These are phyloP conservation scores for Paraphaeosphaeria sporulosa DNA, from an alignment of 2,329 filamentous ascomycete species.

Conservation along the genomic window DNA sequence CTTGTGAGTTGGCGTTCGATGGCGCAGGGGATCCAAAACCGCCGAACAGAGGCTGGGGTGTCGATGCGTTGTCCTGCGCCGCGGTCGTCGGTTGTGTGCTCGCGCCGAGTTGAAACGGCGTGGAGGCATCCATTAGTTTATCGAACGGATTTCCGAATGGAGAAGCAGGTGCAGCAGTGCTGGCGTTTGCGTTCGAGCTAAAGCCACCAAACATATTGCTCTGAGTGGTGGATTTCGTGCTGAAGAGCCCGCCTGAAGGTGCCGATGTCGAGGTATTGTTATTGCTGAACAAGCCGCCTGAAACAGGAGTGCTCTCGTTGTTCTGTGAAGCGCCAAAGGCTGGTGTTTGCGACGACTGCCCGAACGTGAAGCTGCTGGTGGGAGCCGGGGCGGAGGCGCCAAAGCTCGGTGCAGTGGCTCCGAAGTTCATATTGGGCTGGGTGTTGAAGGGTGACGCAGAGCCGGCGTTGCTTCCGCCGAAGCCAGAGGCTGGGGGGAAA, in stretches of 20 bases:
- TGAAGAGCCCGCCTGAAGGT: slow-evolving; percentile 24
- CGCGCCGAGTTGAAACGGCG: slow-evolving; percentile 10
- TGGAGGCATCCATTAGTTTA: slow-evolving; percentile 16
- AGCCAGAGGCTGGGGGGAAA: slow-evolving; percentile 33
- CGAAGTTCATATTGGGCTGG: slow-evolving; percentile 40
- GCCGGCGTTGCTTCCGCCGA: slow-evolving; percentile 28
- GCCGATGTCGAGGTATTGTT: slow-evolving; percentile 25
- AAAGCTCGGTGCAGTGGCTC: slow-evolving; percentile 30
- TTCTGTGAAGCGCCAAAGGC: slow-evolving; percentile 7
- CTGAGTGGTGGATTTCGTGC: slow-evolving; percentile 25
- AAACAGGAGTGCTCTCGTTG: neutral
- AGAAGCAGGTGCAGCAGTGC: neutral
- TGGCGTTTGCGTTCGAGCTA: slow-evolving; percentile 21
- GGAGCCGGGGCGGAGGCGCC: slow-evolving; percentile 21
- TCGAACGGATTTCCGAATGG: slow-evolving; percentile 1
- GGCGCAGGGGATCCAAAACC: slow-evolving; percentile 8
- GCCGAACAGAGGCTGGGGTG: slow-evolving; percentile 20
- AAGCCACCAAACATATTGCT: slow-evolving; percentile 23
- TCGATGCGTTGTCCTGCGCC: slow-evolving; percentile 9
- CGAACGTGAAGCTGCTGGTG: slow-evolving; percentile 6
- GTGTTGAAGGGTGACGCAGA: slow-evolving; percentile 29
- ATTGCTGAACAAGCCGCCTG: slow-evolving; percentile 17
- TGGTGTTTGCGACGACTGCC: slow-evolving; percentile 1
- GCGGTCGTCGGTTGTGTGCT: slow-evolving; percentile 1
- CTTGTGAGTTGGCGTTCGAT: neutral